These are phyloP conservation scores for Trichothecium sympodiale DNA, from an alignment of 2,329 filamentous ascomycete genomes.

Conservation along the genomic window DNA sequence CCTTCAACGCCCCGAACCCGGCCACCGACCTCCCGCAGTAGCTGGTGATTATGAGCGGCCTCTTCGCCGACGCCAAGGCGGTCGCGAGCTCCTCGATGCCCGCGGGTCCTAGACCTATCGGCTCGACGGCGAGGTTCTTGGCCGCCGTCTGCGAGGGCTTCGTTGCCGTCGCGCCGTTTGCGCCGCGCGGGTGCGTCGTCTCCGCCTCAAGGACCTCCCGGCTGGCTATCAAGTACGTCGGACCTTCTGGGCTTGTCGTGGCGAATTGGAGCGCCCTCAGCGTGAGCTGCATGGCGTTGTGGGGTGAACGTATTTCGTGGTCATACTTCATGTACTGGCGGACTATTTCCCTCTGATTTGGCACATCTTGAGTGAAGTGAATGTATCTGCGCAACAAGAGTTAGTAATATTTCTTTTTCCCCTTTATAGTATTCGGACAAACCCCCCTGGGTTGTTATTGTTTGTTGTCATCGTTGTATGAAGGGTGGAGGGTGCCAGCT, in stretches of 20 bases:
- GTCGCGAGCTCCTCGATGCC: conserved; percentile 4
- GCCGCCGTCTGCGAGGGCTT: conserved; percentile 5
- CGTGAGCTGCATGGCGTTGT: conserved; percentile 15
- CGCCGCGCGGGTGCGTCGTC: conserved; percentile 1
- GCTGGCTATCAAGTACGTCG: conserved; percentile 14
- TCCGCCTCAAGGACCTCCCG: conserved; percentile 14
- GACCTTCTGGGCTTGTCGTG: conserved; percentile 14
- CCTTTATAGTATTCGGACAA: too few relatives aligned
- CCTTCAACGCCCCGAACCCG: conserved; percentile 6
- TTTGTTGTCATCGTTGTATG: too few relatives aligned
- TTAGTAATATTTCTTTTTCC: not conserved
- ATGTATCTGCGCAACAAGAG: conserved; percentile 16
- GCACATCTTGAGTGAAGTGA: conserved; percentile 31
- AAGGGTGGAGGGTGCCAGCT: too few relatives aligned
- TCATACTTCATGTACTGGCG: conserved; percentile 18
- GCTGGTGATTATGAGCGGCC: conserved; percentile 9
- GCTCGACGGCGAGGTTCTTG: conserved; percentile 5
- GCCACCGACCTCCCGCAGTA: conserved; percentile 6
- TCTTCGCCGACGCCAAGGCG: conserved; percentile 2
- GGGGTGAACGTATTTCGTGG: conserved; percentile 15
- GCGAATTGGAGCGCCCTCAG: conserved; percentile 16
- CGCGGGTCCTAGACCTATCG: conserved; percentile 3
- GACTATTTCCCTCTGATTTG: conserved; percentile 26
- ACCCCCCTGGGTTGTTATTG: too few relatives aligned
- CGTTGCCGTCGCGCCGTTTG: not conserved